Base-by-base conservation (phyloP, 1,139 yeast genomes). In the Kurtzmaniella quercitrusa region DNA sequence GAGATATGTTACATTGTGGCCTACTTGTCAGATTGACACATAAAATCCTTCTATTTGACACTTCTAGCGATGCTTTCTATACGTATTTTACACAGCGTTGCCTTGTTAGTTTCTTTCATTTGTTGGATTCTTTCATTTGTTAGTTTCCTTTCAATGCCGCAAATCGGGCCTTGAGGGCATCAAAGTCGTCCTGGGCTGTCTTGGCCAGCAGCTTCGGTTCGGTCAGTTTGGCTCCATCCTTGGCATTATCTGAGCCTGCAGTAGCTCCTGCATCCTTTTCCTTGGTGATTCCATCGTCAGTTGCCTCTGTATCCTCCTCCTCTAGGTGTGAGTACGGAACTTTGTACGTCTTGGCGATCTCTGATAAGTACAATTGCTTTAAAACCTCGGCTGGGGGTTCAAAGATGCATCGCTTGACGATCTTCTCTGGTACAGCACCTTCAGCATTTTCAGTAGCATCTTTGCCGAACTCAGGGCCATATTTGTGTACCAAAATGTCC, bases 341-440 rank as follows among this genome's bases (percentile, higher is more conserved):
- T 37, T 75, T 75, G 58, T 90, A 90, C 0, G 95, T 87, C 47
- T 73, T 70, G 1, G 96, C 95, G 48, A 90, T 89, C 56, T 90
- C 97, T 46, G 78, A 69, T 49, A 90, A 66, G 57, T 90, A 90
- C 48, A 86, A 63, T 19, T 76, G 73, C 1, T 89, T 95, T 47
- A 89, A 69, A 21, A 75, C 80, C 37, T 71, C 75, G 3, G 75
- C 65, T 0, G 96, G 96, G 2, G 95, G 82, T 42, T 77, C 81
- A 2, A 84, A 77, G 18, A 75, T 69, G 50, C 94, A 81, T 48
- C 93, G 67, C 42, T 73, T 74, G 18, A 75, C 53, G 3, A 90
- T 79, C 59, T 84, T 85, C 11, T 75, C 80, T 0, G 95, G 91
- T 1, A 88, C 80, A 2, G 66, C 70, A 6, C 70, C 72, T 6